phyloP scores from a whole-genome alignment of 2,329 filamentous ascomycete species.

The Aspergillus novoparasiticus region DNA sequence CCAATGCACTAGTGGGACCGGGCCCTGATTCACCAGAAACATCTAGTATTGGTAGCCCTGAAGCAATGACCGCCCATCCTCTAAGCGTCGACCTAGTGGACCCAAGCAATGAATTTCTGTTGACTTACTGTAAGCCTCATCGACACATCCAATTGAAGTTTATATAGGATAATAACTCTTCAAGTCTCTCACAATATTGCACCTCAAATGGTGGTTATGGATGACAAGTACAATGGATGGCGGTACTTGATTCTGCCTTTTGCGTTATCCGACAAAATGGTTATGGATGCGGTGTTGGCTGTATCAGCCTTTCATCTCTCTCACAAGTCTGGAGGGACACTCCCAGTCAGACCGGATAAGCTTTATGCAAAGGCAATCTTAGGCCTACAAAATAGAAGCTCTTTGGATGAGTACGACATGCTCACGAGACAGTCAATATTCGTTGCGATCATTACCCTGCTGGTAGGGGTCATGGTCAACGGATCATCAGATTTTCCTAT shows the following conservation, averaged over 20 bases:
- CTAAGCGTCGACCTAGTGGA: not conserved
- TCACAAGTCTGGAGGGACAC: not conserved
- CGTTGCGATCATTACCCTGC: constrained; percentile 15
- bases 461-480: constrained; percentile 19
- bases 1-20: not conserved
- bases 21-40: not conserved
- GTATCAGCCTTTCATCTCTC: constrained; percentile 16
- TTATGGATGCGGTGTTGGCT: constrained; percentile 16
- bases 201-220: constrained; percentile 20
- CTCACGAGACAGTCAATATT: constrained; percentile 8
- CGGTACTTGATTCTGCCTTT: constrained; percentile 18
- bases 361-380: constrained; percentile 5
- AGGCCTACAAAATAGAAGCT: constrained; percentile 1
- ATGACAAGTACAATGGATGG: constrained; percentile 18
- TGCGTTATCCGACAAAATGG: constrained; percentile 12
- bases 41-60: not conserved
- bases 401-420: not conserved
- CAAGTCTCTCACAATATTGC: constrained; percentile 19
- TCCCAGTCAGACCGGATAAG: not conserved
- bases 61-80: not conserved
- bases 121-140: constrained; percentile 4
- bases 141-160: not conserved
- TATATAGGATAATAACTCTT: not conserved
- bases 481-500: constrained; percentile 18
- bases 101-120: not conserved